phyloP scores from a whole-genome alignment of 1,139 yeast genomes.

The Geotrichum reessii region DNA sequence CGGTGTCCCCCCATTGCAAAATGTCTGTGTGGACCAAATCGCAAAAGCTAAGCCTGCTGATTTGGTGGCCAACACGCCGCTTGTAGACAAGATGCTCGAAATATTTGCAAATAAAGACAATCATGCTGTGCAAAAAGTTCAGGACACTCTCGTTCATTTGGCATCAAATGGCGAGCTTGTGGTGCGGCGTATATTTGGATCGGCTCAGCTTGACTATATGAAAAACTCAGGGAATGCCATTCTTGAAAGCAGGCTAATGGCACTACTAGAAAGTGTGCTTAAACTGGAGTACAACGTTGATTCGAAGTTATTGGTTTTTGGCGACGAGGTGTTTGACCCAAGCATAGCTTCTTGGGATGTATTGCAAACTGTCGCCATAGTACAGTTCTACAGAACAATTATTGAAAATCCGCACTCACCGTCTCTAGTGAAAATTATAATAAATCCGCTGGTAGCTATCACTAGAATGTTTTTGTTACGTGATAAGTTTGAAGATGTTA shows the following conservation, averaged over 20 bases:
- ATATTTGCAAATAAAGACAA: slow-evolving; percentile 18
- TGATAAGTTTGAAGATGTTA: slow-evolving; percentile 18
- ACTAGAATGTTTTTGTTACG: slow-evolving; percentile 20
- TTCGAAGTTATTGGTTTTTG: slow-evolving; percentile 18
- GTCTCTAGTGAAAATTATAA: slow-evolving; percentile 17
- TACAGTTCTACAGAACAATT: slow-evolving; percentile 27
- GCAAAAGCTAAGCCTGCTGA: slow-evolving; percentile 25
- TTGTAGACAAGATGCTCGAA: slow-evolving; percentile 22
- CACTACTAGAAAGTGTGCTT: slow-evolving; percentile 22
- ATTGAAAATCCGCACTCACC: slow-evolving; percentile 20
- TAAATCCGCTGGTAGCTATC: slow-evolving; percentile 21
- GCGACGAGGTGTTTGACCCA: slow-evolving; percentile 9
- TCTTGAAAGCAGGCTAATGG: slow-evolving; percentile 25
- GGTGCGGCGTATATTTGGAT: slow-evolving; percentile 26
- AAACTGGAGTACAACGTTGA: slow-evolving; percentile 22
- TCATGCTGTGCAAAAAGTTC: slow-evolving; percentile 15
- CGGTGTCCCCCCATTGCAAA: slow-evolving; percentile 23
- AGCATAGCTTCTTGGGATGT: slow-evolving; percentile 17
- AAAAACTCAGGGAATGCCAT: slow-evolving; percentile 19
- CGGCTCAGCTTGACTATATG: slow-evolving; percentile 19
- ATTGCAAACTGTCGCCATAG: slow-evolving; percentile 21
- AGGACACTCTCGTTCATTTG: slow-evolving; percentile 19
- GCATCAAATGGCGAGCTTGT: slow-evolving; percentile 24
- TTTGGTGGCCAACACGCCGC: slow-evolving; percentile 23
- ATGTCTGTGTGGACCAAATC: slow-evolving; percentile 22